Evolutionary conservation across 306 rosid genomes (phyloP), one percentile per base, ranked within the genome.

Genomic region (Quercus mongolica): DNA sequence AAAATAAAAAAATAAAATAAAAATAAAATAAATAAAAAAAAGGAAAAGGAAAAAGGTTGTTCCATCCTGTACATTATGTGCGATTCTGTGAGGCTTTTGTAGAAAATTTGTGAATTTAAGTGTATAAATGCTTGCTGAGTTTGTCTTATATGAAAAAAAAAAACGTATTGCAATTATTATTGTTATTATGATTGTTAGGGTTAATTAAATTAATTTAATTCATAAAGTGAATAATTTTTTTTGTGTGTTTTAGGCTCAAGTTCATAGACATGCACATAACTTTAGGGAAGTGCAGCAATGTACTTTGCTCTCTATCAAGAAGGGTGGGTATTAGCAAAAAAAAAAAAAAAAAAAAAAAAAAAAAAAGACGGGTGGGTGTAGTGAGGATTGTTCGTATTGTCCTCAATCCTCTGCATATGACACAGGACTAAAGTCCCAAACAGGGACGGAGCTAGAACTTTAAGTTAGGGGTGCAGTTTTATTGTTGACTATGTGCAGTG

Each of bases 331-430:
- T n/a, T n/a, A n/a, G n/a, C n/a, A n/a, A n/a, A n/a, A n/a, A n/a
- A n/a, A n/a, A n/a, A n/a, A n/a, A n/a, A n/a, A n/a, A n/a, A n/a
- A n/a, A n/a, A n/a, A n/a, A n/a, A n/a, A n/a, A n/a, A n/a, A n/a
- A n/a, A n/a, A n/a, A n/a, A n/a, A n/a, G 90, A 95, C 98, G 3
- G 99, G 99, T 33, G 99, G 99, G 26, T 95, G 99, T 73, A 95
- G 99, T 88, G 99, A 95, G 85, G 98, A 95, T 80, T 95, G 99
- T 69, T 92, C 99, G 3, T 95, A 95, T 71, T 95, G 99, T 56
- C 99, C 99, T 72, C 99, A 95, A 54, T 95, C 99, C 3, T 95
- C 99, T 13, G 86, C 92, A 79, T 92, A 95, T 81, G 82, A 92
- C 28, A 92, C 99, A 0, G 99, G 99, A 67, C 75, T 95, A 38